Evolutionary conservation across 495 filamentous ascomycete species (phyloP).

Genomic region (Penicillium lividum): DNA sequence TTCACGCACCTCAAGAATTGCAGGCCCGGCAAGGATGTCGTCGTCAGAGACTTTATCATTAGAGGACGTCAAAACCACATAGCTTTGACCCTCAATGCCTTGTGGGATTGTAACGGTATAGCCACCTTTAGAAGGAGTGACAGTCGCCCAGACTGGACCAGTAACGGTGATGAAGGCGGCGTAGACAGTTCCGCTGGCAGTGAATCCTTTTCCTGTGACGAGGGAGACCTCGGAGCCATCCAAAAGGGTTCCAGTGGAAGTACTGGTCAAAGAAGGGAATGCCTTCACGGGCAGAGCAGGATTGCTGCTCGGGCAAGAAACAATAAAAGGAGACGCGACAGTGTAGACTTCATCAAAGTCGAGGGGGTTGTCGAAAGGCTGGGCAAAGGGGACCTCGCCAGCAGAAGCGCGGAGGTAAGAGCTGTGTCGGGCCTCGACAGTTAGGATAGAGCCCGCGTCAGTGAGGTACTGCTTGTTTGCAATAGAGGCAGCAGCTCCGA

Average conservation of each 20-base stretch:
- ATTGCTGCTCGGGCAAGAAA: conserved; percentile 55
- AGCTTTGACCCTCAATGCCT: conserved; percentile 38
- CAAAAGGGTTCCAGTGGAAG: conserved; percentile 13
- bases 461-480: conserved; percentile 53
- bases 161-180: conserved; percentile 43
- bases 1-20: conserved; percentile 34
- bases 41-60: conserved; percentile 23
- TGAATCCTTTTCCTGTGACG: conserved; percentile 15
- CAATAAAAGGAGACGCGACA: conserved; percentile 60
- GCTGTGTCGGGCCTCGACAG: conserved; percentile 62
- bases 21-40: conserved; percentile 35
- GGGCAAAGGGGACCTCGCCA: conserved; percentile 51
- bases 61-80: conserved; percentile 35
- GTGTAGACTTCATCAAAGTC: conserved; percentile 60
- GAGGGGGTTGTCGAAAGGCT: conserved; percentile 59
- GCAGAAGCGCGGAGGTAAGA: conserved; percentile 56
- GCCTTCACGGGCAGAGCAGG: conserved; percentile 58
- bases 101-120: conserved; percentile 33
- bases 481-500: conserved; percentile 62
- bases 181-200: conserved; percentile 5
- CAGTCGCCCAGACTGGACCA: conserved; percentile 36
- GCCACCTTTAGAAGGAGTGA: conserved; percentile 24
- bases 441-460: conserved; percentile 62
- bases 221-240: conserved; percentile 17
- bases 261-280: conserved; percentile 47